phyloP scores from a whole-genome alignment of 1,139 yeast species.

The Lodderomyces pseudojiufengensis region DNA sequence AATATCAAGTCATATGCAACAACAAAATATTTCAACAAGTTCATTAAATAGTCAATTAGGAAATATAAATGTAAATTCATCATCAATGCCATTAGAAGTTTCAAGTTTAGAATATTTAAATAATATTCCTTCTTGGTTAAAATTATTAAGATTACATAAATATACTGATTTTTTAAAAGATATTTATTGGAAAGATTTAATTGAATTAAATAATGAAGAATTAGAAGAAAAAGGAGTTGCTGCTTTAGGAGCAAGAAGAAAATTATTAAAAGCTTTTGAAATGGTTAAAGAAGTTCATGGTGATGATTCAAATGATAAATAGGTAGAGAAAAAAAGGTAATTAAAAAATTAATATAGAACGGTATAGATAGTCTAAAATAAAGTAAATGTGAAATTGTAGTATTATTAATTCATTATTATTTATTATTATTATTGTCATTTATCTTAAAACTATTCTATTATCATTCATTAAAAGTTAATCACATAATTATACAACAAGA shows the following conservation, averaged over 20 bases:
- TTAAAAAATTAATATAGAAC: constrained; percentile 1
- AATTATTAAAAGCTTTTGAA: constrained; percentile 85
- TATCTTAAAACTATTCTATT: background rate
- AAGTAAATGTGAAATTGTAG: background rate
- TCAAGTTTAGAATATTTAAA: constrained; percentile 60
- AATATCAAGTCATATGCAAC: constrained; percentile 9
- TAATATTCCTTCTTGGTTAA: constrained; percentile 91
- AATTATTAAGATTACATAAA: constrained; percentile 84
- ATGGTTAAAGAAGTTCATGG: constrained; percentile 47
- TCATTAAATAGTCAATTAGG: constrained; percentile 10
- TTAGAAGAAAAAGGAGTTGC: constrained; percentile 79
- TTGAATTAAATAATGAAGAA: constrained; percentile 63
- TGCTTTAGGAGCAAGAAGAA: constrained; percentile 93
- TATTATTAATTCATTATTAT: background rate
- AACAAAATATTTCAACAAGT: constrained; percentile 6
- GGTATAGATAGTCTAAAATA: constrained; percentile 1
- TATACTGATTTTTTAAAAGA: constrained; percentile 82
- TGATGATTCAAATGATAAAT: constrained; percentile 3
- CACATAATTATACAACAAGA: constrained; percentile 86
- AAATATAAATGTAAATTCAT: constrained; percentile 3
- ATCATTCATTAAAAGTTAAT: no score
- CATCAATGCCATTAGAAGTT: constrained; percentile 60
- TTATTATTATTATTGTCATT: background rate
- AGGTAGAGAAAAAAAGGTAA: constrained; percentile 3
- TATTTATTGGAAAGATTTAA: constrained; percentile 74